phyloP scores from a whole-genome alignment of 2,329 filamentous ascomycete species.

The Scortechinia acanthostroma region DNA sequence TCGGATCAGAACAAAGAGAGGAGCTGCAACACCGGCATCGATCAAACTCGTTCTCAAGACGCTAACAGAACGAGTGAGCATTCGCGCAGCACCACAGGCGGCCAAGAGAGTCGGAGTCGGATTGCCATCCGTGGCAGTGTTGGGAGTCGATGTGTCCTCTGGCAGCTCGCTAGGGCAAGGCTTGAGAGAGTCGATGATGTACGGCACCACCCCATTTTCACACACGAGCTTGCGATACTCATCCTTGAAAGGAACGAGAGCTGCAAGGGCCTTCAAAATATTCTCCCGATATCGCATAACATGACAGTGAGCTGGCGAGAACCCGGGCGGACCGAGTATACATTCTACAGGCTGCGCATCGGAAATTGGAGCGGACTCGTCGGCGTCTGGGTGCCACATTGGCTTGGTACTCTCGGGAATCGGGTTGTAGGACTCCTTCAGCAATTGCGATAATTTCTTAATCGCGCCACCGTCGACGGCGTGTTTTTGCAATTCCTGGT shows the following conservation, averaged over 20 bases:
- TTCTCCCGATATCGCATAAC: slow-evolving; percentile 71
- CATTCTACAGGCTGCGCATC: too few species aligned
- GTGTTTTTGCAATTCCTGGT: slow-evolving; percentile 71
- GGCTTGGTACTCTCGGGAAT: background rate
- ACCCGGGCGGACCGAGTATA: slow-evolving; percentile 51
- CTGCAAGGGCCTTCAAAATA: slow-evolving; percentile 72
- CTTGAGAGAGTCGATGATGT: slow-evolving; percentile 74
- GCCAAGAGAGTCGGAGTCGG: slow-evolving; percentile 73
- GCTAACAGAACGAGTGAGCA: slow-evolving; percentile 77
- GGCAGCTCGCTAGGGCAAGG: slow-evolving; percentile 5
- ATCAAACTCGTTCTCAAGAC: slow-evolving; percentile 80
- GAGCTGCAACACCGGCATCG: slow-evolving; percentile 74
- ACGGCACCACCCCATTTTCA: slow-evolving; percentile 72
- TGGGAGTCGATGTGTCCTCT: slow-evolving; percentile 36
- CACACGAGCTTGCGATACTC: slow-evolving; percentile 77
- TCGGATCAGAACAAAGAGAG: slow-evolving; percentile 68
- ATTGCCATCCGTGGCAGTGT: slow-evolving; percentile 37
- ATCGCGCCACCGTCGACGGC: slow-evolving; percentile 61
- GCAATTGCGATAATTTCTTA: slow-evolving; percentile 33
- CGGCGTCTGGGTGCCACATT: slow-evolving; percentile 25
- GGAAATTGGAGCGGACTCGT: slow-evolving; percentile 18
- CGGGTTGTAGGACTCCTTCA: slow-evolving; percentile 39
- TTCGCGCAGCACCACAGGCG: slow-evolving; percentile 74
- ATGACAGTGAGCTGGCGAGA: slow-evolving; percentile 54
- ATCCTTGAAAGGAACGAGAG: slow-evolving; percentile 74